These are phyloP conservation scores for Mycosphaerella arachidis DNA, from an alignment of 2,329 filamentous ascomycete genomes.

Conservation along the genomic window DNA sequence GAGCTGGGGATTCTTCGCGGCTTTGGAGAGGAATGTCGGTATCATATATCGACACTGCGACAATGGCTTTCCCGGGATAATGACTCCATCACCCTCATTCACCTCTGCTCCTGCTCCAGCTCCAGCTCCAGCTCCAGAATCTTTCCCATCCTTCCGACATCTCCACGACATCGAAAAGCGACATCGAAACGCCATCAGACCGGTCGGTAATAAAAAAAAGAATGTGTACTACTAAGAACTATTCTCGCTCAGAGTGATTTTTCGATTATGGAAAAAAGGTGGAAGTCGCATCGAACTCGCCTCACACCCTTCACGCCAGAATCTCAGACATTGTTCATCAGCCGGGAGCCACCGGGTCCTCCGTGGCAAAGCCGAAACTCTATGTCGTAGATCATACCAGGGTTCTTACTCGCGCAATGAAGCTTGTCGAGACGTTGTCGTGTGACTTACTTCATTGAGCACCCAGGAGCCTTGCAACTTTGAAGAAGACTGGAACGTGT, in stretches of 20 bases:
- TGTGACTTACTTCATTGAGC: neutral
- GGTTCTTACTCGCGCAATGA: neutral
- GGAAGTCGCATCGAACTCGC: too few relatives aligned
- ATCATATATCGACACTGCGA: conserved; percentile 13
- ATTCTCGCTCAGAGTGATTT: neutral
- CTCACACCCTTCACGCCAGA: too few relatives aligned
- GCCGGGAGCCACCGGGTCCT: neutral
- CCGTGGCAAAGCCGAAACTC: neutral
- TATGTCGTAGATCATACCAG: neutral
- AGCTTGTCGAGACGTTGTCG: neutral
- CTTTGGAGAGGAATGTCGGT: conserved; percentile 1
- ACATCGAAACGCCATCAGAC: neutral
- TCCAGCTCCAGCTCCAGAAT: neutral
- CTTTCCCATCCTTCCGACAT: neutral
- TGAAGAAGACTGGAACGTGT: too few relatives aligned
- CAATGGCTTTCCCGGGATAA: neutral
- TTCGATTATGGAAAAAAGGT: neutral
- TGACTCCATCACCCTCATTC: neutral
- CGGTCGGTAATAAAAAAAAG: too few relatives aligned
- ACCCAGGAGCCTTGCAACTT: too few relatives aligned
- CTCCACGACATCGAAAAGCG: neutral
- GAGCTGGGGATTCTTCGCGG: conserved; percentile 21
- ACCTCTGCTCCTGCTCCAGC: neutral
- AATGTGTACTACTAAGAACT: neutral
- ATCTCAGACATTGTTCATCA: neutral